Conservation (phyloP, 2,329 filamentous ascomycete genomes). For the Onygenales sp. region DNA sequence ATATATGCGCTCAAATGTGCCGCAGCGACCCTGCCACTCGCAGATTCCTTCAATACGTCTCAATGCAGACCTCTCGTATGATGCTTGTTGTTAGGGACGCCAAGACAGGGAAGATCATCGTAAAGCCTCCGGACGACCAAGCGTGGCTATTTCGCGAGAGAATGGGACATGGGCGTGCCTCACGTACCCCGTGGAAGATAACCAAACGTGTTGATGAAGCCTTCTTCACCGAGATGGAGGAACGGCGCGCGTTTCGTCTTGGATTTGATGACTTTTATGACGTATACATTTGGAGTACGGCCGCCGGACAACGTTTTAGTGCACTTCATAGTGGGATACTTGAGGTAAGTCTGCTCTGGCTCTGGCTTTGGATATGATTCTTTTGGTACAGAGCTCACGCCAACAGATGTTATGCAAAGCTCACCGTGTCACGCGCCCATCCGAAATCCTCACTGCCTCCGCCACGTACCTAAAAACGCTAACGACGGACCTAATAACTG, state of each 20-base stretch:
- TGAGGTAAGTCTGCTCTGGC: slow-evolving; percentile 14
- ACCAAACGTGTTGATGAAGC: slow-evolving; percentile 23
- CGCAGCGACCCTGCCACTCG: slow-evolving; percentile 32
- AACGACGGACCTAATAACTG: slow-evolving; percentile 23
- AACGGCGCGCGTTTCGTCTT: slow-evolving; percentile 27
- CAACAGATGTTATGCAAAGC: slow-evolving; percentile 29
- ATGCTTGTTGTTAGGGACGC: slow-evolving; percentile 33
- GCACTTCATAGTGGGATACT: slow-evolving; percentile 20
- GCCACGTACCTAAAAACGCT: slow-evolving; percentile 29
- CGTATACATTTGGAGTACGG: slow-evolving; percentile 33
- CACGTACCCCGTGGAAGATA: slow-evolving; percentile 29
- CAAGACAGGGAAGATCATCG: slow-evolving; percentile 28
- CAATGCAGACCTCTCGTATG: slow-evolving; percentile 29
- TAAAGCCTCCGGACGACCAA: slow-evolving; percentile 28
- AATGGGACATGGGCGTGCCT: slow-evolving; percentile 30
- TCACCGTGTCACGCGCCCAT: slow-evolving; percentile 18
- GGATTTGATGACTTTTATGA: slow-evolving; percentile 37
- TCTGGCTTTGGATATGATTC: neutral
- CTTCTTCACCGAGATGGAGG: slow-evolving; percentile 34
- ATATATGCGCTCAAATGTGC: slow-evolving; percentile 35
- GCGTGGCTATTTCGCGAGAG: slow-evolving; percentile 32
- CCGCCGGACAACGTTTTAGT: slow-evolving; percentile 22
- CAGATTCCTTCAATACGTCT: slow-evolving; percentile 34
- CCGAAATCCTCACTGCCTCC: neutral
- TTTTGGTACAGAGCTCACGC: neutral